Evolutionary conservation across 2,329 filamentous ascomycete species (phyloP).

Genomic region (Aspergillus piperis): DNA sequence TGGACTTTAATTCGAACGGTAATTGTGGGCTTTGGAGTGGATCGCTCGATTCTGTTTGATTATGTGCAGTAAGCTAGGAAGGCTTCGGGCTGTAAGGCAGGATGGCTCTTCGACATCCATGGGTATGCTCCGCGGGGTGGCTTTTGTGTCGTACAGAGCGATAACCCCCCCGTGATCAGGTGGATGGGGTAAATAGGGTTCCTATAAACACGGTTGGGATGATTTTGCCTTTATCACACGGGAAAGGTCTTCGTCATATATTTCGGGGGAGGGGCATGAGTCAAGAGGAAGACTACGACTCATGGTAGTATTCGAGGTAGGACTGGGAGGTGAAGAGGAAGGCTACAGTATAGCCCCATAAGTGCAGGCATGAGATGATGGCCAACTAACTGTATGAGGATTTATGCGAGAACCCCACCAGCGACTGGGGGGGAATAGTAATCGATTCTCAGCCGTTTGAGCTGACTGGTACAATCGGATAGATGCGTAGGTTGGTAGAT

Average conservation of each 20-base stretch:
- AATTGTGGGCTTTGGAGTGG: not conserved
- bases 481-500: not conserved
- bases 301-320: too few relatives aligned
- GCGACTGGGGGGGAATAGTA: not conserved
- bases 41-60: not conserved
- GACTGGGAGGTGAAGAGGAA: not conserved
- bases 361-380: not conserved
- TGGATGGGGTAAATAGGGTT: constrained; percentile 1
- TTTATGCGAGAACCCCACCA: not conserved
- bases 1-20: not conserved
- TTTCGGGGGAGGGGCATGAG: not conserved
- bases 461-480: not conserved
- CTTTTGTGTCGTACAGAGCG: constrained; percentile 5
- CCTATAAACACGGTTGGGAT: not conserved
- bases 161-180: not conserved
- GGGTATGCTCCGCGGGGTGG: constrained; percentile 3
- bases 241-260: constrained; percentile 7
- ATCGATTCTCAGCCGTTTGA: not conserved
- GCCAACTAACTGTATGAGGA: not conserved
- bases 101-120: not conserved
- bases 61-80: not conserved
- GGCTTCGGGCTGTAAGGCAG: constrained; percentile 1
- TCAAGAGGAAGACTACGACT: not conserved
- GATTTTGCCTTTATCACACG: constrained; percentile 7
- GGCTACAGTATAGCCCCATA: not conserved